Conservation (phyloP, 139 green algal species). For the Ettlia oleoabundans region DNA sequence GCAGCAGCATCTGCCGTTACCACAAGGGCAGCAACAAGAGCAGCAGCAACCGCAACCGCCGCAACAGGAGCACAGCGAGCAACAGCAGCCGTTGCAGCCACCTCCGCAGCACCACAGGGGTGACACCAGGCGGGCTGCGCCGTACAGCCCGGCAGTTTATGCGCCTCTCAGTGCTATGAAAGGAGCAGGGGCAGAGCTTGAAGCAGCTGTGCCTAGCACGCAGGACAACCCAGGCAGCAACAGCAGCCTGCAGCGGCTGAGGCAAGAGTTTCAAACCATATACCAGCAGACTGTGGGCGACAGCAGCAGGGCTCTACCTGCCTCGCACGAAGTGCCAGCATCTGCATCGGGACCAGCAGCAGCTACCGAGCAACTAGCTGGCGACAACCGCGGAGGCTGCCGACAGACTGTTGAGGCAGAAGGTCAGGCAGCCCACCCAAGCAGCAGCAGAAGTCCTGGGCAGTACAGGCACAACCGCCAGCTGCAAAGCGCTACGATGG, state of each 20-base stretch:
- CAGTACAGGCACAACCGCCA: no score
- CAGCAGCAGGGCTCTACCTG: no score
- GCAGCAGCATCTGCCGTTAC: not conserved
- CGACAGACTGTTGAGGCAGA: not conserved
- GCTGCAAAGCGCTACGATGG: no score
- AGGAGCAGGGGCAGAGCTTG: not conserved
- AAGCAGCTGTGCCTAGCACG: not conserved
- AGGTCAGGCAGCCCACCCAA: not conserved
- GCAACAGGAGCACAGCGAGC: no score
- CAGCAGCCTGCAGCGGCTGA: constrained; percentile 16
- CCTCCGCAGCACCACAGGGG: no score
- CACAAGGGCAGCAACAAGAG: not conserved
- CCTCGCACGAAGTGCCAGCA: no score
- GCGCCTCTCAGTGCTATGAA: no score
- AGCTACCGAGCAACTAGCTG: not conserved
- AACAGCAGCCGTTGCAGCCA: no score
- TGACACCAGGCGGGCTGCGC: no score
- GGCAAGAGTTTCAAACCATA: constrained; percentile 13
- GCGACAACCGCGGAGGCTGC: no score
- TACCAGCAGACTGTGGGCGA: not conserved
- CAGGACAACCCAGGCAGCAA: not conserved
- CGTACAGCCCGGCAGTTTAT: no score
- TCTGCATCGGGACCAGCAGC: not conserved
- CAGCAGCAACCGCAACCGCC: not conserved
- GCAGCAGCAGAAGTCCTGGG: not conserved